A percentile compares a stretch with the other conserved stretches of the same genome.
These are phyloP conservation scores for Chamaecyparis obtusa DNA, from an alignment of 75 land plant genomes.

Conservation along the genomic window DNA sequence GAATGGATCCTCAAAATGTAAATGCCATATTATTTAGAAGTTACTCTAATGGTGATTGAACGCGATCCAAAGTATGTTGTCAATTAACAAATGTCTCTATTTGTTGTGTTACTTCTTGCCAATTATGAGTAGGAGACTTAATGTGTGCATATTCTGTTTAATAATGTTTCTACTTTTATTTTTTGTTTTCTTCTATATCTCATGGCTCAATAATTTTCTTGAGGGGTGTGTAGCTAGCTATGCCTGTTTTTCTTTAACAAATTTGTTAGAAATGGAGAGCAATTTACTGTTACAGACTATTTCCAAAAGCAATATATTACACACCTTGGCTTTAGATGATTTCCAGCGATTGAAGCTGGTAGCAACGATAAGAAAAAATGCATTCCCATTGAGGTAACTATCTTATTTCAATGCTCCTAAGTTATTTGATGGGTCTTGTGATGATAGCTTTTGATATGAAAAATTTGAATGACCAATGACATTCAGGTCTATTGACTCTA, in stretches of 20 bases:
- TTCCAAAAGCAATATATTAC: constrained; percentile 15
- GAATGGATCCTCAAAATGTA: constrained; percentile 13
- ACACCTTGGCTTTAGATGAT: neutral
- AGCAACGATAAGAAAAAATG: constrained; percentile 16
- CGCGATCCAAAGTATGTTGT: no score
- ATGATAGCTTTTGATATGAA: constrained; percentile 15
- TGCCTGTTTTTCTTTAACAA: constrained; percentile 12
- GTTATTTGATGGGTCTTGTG: neutral
- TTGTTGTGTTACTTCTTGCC: neutral
- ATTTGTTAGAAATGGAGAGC: constrained; percentile 22
- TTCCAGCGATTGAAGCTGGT: constrained; percentile 11
- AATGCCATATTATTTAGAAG: neutral
- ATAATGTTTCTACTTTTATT: neutral
- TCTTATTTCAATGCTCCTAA: neutral
- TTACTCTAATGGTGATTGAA: no score
- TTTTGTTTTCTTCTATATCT: neutral
- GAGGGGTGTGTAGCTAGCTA: neutral
- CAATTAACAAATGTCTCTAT: neutral
- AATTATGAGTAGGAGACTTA: neutral
- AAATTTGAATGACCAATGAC: constrained; percentile 15
- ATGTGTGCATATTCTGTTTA: neutral
- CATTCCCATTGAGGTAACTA: constrained; percentile 25
- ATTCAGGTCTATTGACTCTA: constrained; percentile 8
- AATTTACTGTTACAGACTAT: constrained; percentile 19
- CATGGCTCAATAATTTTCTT: neutral